phyloP scores from a whole-genome alignment of 2,329 filamentous ascomycete species.

The Microsporum ferrugineum region DNA sequence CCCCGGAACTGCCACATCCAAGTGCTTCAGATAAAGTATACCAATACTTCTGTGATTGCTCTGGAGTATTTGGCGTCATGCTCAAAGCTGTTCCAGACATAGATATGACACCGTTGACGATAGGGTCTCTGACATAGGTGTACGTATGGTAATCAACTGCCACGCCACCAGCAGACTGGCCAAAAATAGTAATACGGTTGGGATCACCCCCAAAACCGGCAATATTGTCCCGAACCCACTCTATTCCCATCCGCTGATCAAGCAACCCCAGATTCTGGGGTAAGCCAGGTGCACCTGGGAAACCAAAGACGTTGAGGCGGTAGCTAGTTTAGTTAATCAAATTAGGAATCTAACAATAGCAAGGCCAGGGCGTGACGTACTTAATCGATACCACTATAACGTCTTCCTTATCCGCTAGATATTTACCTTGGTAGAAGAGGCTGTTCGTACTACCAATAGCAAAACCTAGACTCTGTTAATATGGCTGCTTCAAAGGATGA shows the following conservation, averaged over 20 bases:
- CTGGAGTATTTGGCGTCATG: conserved; percentile 20
- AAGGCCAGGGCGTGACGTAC: neutral
- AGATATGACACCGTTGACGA: conserved; percentile 13
- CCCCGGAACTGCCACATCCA: conserved; percentile 10
- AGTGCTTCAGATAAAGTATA: conserved; percentile 7
- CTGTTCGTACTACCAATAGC: conserved; percentile 13
- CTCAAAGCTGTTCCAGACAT: conserved; percentile 21
- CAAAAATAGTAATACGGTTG: conserved; percentile 32
- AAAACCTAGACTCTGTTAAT: conserved; percentile 23
- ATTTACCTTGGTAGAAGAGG: conserved; percentile 5
- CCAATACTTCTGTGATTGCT: conserved; percentile 11
- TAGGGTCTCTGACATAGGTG: conserved; percentile 12
- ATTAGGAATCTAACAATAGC: too few relatives aligned
- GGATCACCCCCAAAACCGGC: conserved; percentile 33
- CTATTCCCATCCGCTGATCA: conserved; percentile 38
- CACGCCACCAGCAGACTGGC: conserved; percentile 38
- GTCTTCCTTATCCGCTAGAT: conserved; percentile 6
- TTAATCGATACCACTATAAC: conserved; percentile 9
- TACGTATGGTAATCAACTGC: conserved; percentile 4
- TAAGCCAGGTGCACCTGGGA: conserved; percentile 38
- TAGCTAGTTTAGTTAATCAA: conserved; percentile 39
- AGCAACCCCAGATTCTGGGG: conserved; percentile 24
- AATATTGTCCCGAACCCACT: conserved; percentile 34
- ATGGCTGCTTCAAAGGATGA: conserved; percentile 13
- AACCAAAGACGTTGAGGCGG: conserved; percentile 35